Evolutionary conservation across 2,329 filamentous ascomycete species (phyloP), one percentile per base, ranked within the genome.

Genomic region (Trichoderma oligosporum): DNA sequence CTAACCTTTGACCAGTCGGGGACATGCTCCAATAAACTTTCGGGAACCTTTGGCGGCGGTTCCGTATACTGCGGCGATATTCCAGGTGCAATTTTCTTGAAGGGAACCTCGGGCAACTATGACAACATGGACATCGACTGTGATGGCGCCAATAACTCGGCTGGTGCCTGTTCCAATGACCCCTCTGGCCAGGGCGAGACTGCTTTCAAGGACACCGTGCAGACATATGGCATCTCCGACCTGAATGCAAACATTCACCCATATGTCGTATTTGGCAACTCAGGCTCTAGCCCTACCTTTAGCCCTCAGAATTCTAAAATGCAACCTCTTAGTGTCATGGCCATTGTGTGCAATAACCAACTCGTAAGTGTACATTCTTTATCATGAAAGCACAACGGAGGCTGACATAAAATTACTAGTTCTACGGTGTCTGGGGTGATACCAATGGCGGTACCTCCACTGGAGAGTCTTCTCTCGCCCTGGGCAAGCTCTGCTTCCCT

Each of bases 381-480:
- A 25, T 12, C 5, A 3, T 14, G 5, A 12, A 12, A 2, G 14
- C 2, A 16, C 6, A 3, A 9, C 27, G 25, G 35, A 31, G 2
- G 3, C 52, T 56, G 6, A 57, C 46, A 45, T 0, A 6, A 20
- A 2, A 3, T 31, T 20, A n/a, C 7, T 16, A 60, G 59, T 59
- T 59, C 58, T 83, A 82, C 62, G 80, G 78, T 6, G 67, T 83
- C 49, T 83, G 78, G 79, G 81, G 79, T 18, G 79, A 83, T 64
- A 78, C 75, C 16, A 83, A 83, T 57, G 80, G 79, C 29, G 76
- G 72, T 35, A 74, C 75, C 41, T 71, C 73, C 3, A 61, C 66
- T 7, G 80, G 81, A 25, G 81, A 83, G 61, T 73, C 78, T 0
- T 77, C 77, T 2, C 74, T 83, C 56, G 74, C 78, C 2, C 68